A percentile compares a stretch with the other conserved stretches of the same genome.
These are phyloP conservation scores for Coemansia sp. DNA, from an alignment of 192 early-diverging fungal genomes.

Conservation along the genomic window DNA sequence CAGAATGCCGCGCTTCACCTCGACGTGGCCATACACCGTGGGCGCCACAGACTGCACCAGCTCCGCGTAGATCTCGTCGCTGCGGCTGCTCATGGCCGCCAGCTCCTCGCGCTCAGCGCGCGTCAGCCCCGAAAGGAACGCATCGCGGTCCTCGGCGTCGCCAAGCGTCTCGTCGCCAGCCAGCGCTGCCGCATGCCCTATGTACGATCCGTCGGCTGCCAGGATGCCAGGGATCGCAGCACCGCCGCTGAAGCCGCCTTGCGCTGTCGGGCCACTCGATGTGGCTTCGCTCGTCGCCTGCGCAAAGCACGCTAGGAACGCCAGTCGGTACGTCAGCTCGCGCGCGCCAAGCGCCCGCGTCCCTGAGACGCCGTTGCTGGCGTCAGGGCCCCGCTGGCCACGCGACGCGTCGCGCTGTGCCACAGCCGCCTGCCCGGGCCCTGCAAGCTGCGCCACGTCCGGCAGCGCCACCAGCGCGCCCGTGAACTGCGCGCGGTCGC, in stretches of 20 bases:
- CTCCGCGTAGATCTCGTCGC: slow-evolving; percentile 69
- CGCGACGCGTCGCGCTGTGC: slow-evolving; percentile 65
- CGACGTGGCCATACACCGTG: slow-evolving; percentile 89
- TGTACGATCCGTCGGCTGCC: slow-evolving; percentile 16
- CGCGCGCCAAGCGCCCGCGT: slow-evolving; percentile 84
- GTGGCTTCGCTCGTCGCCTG: slow-evolving; percentile 54
- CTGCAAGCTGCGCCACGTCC: slow-evolving; percentile 81
- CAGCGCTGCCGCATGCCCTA: slow-evolving; percentile 16
- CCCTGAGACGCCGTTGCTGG: slow-evolving; percentile 67
- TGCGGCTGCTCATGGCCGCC: slow-evolving; percentile 61
- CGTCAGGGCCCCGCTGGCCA: slow-evolving; percentile 49
- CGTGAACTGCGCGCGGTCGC: slow-evolving; percentile 86
- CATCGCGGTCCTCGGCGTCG: slow-evolving; percentile 65
- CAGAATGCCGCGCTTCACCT: slow-evolving; percentile 92
- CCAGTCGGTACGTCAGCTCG: slow-evolving; percentile 90
- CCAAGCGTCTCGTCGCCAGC: slow-evolving; percentile 56
- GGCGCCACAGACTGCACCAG: slow-evolving; percentile 84
- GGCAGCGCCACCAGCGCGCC: slow-evolving; percentile 91
- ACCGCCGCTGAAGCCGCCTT: background rate
- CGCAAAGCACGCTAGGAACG: slow-evolving; percentile 83
- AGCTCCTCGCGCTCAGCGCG: slow-evolving; percentile 77
- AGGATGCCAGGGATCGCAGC: slow-evolving; percentile 7
- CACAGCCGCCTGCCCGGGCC: slow-evolving; percentile 63
- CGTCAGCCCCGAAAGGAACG: slow-evolving; percentile 64
- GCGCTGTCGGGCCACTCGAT: background rate